Conservation (phyloP, 2,329 filamentous ascomycete species). For the Nigrograna mackinnonii region DNA sequence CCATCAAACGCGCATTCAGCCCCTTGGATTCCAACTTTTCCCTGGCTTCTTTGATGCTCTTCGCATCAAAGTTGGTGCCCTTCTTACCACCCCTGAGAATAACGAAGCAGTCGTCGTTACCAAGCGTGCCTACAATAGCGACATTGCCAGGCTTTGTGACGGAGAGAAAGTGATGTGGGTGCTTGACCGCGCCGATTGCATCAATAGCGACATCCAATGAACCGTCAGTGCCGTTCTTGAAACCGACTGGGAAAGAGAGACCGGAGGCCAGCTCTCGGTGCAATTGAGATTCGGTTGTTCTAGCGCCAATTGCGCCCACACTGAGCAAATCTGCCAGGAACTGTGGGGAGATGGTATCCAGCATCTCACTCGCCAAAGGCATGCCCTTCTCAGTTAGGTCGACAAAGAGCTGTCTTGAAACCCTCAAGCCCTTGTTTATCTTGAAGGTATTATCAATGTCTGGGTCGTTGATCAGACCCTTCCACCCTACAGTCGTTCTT, state of each 20-base stretch:
- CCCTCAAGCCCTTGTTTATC: conserved; percentile 94
- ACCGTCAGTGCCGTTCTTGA: conserved; percentile 99
- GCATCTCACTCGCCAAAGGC: conserved; percentile 96
- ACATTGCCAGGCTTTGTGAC: conserved; percentile 96
- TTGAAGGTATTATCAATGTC: conserved; percentile 98
- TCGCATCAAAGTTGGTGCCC: conserved; percentile 76
- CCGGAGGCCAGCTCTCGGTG: conserved; percentile 94
- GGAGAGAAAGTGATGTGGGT: conserved; percentile 95
- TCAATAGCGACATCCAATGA: conserved; percentile 88
- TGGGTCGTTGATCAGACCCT: conserved; percentile 97
- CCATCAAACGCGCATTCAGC: conserved; percentile 81
- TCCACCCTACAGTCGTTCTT: conserved; percentile 97
- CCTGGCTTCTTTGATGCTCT: conserved; percentile 81
- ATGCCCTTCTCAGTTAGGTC: conserved; percentile 91
- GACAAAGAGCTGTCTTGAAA: conserved; percentile 88
- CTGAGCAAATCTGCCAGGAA: conserved; percentile 92
- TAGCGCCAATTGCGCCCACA: conserved; percentile 90
- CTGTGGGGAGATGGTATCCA: conserved; percentile 97
- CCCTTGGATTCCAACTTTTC: conserved; percentile 75
- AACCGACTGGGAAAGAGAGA: conserved; percentile 94
- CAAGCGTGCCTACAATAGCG: conserved; percentile 89
- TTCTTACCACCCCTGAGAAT: conserved; percentile 91
- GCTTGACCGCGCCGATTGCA: conserved; percentile 88
- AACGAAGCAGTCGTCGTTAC: conserved; percentile 97
- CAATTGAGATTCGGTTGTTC: conserved; percentile 94